Base-by-base conservation (phyloP, 345 rosid species). In the Mallotus nudiflorus region DNA sequence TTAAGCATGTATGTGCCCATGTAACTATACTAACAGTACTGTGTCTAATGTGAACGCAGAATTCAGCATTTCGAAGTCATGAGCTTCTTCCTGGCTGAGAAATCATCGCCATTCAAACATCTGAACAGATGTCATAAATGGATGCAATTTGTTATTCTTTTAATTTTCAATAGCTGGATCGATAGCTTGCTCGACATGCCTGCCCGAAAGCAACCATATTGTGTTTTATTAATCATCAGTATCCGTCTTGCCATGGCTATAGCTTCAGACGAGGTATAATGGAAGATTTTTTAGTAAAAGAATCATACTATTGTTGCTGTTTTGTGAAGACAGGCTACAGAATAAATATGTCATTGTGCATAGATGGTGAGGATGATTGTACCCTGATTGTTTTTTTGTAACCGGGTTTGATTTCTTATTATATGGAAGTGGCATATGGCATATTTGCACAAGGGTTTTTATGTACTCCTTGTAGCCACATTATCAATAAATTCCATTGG, bases 101-200 rank as follows among this genome's bases (percentile, higher is more conserved):
- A n/a, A 64, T 35, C 25, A 2, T 24, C 6, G 29, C 15, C 15
- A 19, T 65, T 57, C 55, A 40, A 66, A 65, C 42, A 42, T 22
- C n/a, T n/a, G 12, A 20, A 15, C 4, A 67, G 22, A 73, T 20
- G 54, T 24, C 3, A 13, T 48, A 22, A 65, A 56, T 65, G 73
- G 19, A 65, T 63, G 72, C 65, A 75, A 42, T 79, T 72, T 59
- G 67, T 68, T 57, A 77, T 77, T 80, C 83, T 70, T 74, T 81
- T 59, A n/a, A 39, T 50, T n/a, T 62, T 12, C 62, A 39, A 28
- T 19, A n/a, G n/a, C n/a, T n/a, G n/a, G 31, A 14, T 62, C 51
- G 37, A 63, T 28, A 28, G 12, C 40, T 33, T 19, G 48, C 28
- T 20, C 46, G 25, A 14, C 65, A 29, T 60, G 61, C 69, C 75